Evolutionary conservation across 495 filamentous ascomycete genomes (phyloP).

Genomic region (Hypoxylon trugodes): DNA sequence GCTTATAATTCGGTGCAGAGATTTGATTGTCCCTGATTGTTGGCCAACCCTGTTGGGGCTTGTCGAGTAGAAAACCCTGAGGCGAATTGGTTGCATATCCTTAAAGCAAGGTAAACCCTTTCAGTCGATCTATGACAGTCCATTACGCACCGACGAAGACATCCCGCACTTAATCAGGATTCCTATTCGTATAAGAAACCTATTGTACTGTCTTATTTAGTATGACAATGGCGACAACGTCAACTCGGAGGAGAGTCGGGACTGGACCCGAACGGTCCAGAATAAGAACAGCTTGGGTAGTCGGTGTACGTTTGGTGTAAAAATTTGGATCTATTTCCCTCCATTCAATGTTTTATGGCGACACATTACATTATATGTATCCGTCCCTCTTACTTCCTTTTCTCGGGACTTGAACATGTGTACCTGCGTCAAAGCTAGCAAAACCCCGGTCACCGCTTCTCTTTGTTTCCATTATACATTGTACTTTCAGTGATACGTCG

Average conservation of each 20-base stretch:
- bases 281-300: constrained; percentile 23
- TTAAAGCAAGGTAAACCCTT: constrained; percentile 11
- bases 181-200: constrained; percentile 1
- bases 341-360: constrained; percentile 11
- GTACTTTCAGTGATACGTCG: constrained; percentile 25
- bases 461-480: constrained; percentile 24
- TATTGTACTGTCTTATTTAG: not conserved
- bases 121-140: constrained; percentile 8
- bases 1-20: constrained; percentile 15
- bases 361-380: too few species aligned
- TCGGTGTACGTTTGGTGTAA: constrained; percentile 22
- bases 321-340: constrained; percentile 5
- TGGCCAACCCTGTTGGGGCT: constrained; percentile 18
- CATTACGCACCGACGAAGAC: constrained; percentile 28
- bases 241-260: constrained; percentile 1
- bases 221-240: constrained; percentile 3
- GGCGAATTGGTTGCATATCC: constrained; percentile 8
- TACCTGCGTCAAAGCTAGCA: constrained; percentile 9
- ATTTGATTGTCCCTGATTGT: not conserved
- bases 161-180: not conserved
- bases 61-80: constrained; percentile 1
- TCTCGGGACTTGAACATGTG: constrained; percentile 6
- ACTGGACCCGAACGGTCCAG: constrained; percentile 4
- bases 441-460: constrained; percentile 32
- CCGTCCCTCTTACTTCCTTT: too few species aligned